Conservation (phyloP, 352 stramenopile genomes). For the Pythium aristosporum region DNA sequence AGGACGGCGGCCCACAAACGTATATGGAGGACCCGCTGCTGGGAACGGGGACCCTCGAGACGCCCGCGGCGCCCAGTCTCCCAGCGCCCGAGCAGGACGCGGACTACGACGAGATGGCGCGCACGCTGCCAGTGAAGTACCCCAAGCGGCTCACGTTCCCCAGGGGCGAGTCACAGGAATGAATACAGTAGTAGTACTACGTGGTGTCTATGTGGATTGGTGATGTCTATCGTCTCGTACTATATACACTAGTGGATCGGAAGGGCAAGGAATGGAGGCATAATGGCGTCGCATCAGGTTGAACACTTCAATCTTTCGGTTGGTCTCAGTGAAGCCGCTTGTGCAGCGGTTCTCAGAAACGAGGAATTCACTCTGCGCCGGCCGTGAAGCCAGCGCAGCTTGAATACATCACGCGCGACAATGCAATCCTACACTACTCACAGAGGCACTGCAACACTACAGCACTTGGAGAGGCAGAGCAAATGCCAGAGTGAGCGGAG, state of each 20-base stretch:
- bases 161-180: neutral
- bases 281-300: conserved; percentile 64
- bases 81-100: neutral
- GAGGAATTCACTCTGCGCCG: conserved; percentile 86
- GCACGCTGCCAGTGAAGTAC: conserved; percentile 21
- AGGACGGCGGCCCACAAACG: conserved; percentile 32
- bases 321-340: conserved; percentile 88
- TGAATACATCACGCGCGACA: conserved; percentile 75
- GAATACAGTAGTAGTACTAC: neutral
- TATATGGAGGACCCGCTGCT: conserved; percentile 31
- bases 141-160: conserved; percentile 20
- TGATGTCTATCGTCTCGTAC: neutral
- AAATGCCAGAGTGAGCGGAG: neutral
- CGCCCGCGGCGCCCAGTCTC: conserved; percentile 6
- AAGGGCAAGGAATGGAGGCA: conserved; percentile 14
- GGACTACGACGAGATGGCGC: conserved; percentile 17
- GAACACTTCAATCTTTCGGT: conserved; percentile 61
- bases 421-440: neutral
- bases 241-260: neutral
- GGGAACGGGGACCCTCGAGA: too few species aligned
- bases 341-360: conserved; percentile 88
- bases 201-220: neutral
- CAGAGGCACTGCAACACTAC: neutral
- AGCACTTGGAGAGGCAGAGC: neutral
- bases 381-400: conserved; percentile 25